Conservation (phyloP, 257 asterid genomes). For the Solanum rostratum region DNA sequence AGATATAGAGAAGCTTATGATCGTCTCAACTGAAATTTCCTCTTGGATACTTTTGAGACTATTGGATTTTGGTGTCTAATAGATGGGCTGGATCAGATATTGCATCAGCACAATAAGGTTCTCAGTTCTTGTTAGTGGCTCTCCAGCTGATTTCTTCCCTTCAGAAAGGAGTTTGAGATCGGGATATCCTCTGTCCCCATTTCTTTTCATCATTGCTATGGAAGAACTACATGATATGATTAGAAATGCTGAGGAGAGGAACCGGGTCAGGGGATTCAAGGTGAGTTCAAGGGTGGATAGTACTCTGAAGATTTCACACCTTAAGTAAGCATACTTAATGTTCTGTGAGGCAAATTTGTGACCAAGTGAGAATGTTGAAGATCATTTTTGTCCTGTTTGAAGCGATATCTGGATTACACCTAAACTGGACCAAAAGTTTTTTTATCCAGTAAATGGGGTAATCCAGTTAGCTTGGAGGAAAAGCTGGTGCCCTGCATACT, state of each 20-base stretch:
- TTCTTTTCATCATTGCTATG: neutral
- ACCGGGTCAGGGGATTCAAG: neutral
- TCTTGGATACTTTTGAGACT: neutral
- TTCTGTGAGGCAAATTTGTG: neutral
- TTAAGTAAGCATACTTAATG: neutral
- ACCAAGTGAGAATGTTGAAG: neutral
- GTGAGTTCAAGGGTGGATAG: neutral
- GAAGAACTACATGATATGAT: neutral
- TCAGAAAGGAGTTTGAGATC: neutral
- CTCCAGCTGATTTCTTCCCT: neutral
- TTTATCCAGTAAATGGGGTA: neutral
- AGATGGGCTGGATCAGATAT: neutral
- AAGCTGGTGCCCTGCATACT: neutral
- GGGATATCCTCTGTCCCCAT: neutral
- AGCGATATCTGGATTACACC: neutral
- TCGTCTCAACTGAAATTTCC: neutral
- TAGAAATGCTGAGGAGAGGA: neutral
- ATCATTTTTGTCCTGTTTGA: neutral
- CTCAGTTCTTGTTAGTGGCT: neutral
- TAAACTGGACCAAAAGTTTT: neutral
- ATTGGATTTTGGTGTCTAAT: neutral
- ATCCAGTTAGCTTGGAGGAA: neutral
- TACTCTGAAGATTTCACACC: neutral
- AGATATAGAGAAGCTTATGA: neutral
- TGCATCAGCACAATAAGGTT: neutral